These are phyloP conservation scores for Globisporangium irregulare DNA, from an alignment of 352 stramenopile species.

Conservation along the genomic window DNA sequence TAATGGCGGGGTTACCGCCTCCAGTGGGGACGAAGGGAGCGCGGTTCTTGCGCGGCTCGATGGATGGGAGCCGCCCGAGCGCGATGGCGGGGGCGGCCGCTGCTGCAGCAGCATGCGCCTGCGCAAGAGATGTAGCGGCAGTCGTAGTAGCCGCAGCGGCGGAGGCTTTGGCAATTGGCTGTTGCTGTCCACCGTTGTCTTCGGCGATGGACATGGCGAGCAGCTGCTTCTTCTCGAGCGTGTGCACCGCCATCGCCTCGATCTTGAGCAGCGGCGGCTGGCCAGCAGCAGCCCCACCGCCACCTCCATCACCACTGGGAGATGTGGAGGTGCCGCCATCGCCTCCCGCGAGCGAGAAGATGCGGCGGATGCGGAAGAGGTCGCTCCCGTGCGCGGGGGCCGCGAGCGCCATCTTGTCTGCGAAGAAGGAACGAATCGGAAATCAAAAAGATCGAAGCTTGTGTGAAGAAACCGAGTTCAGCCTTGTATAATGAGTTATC, in stretches of 20 bases:
- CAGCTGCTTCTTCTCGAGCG: constrained; percentile 70
- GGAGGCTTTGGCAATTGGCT: background rate
- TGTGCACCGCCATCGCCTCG: constrained; percentile 62
- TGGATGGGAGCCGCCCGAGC: constrained; percentile 12
- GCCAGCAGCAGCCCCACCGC: background rate
- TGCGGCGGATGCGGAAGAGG: constrained; percentile 76
- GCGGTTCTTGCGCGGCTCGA: constrained; percentile 17
- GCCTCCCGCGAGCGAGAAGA: constrained; percentile 32
- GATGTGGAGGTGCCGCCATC: background rate
- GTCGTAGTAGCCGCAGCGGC: background rate
- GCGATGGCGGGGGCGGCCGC: constrained; percentile 14
- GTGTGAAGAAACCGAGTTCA: background rate
- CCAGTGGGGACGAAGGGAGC: background rate
- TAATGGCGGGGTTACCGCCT: background rate
- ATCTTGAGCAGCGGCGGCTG: constrained; percentile 28
- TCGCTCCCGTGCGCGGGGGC: constrained; percentile 44
- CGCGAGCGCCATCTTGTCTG: constrained; percentile 6
- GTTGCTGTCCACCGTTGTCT: background rate
- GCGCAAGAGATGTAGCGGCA: background rate
- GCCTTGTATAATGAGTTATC: no score
- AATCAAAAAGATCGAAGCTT: constrained; percentile 5
- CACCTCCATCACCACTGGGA: background rate
- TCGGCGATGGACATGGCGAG: constrained; percentile 53
- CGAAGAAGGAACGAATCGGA: background rate
- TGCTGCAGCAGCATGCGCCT: background rate